Base-by-base conservation (phyloP, 164 flowering plant species). In the Hamamelis virginiana region DNA sequence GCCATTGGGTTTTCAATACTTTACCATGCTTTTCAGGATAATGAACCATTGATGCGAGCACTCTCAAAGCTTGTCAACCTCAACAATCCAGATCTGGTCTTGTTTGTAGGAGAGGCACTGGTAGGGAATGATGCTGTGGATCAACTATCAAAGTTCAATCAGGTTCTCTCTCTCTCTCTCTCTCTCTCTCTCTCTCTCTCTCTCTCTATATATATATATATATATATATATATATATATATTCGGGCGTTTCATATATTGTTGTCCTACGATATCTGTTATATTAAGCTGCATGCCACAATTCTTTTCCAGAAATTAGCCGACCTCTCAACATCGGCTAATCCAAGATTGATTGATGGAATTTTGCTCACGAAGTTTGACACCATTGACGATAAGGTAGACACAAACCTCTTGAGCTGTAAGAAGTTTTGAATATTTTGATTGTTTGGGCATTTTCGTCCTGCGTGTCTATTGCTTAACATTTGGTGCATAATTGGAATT, bases 81-180 rank as follows among this genome's bases (percentile, higher is more conserved):
- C 61, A 95, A 95, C 86, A 91, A 57, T 75, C 99, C 97, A 62
- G 97, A 92, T 77, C 82, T 92, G 41, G 92, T 95, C 69, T 77
- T 95, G 70, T 92, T 92, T 82, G 98, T 95, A 75, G 99, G 99
- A 60, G 99, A 95, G 83, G 96, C 97, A 45, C 83, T 95, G 66
- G 98, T 95, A 60, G 99, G 97, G 33, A 95, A 95, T 80, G 98
- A 95, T 86, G 99, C 92, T 60, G 99, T 92, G 68, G 99, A 95
- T 80, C 99, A 92, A 69, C 80, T 95, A 15, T 91, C 96, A 10
- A 95, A 92, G 72, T 95, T 95, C 69, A 87, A 91, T n/a, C n/a
- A n/a, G n/a, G n/a, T n/a, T n/a, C n/a, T n/a, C n/a, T n/a, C n/a
- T n/a, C n/a, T n/a, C n/a, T n/a, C n/a, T n/a, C n/a, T n/a, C n/a